Evolutionary conservation across 495 filamentous ascomycete species (phyloP).

Genomic region (Penicillium waksmanii): DNA sequence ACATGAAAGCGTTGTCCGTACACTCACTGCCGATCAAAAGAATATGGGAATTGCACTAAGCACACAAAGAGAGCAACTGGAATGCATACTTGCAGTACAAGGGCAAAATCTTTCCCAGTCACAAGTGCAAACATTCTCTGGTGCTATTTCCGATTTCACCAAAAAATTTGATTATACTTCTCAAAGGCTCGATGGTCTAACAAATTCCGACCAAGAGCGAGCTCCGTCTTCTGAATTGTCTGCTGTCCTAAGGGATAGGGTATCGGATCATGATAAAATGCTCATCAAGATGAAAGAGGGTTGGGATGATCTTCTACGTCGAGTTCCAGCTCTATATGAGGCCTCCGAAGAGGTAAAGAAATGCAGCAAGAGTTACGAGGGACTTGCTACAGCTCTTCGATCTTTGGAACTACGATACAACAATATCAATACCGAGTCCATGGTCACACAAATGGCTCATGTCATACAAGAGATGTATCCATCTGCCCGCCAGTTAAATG

Average conservation of each 20-base stretch:
- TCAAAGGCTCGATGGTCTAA: background rate
- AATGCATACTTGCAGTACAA: background rate
- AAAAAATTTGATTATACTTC: background rate
- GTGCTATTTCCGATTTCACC: background rate
- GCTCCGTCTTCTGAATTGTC: background rate
- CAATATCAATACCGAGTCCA: slow-evolving; percentile 35
- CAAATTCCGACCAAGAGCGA: background rate
- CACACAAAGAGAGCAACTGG: background rate
- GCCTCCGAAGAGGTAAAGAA: background rate
- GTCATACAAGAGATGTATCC: slow-evolving; percentile 46
- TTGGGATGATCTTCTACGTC: background rate
- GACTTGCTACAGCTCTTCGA: slow-evolving; percentile 29
- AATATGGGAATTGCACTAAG: background rate
- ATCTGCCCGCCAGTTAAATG: slow-evolving; percentile 8
- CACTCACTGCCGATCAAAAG: background rate
- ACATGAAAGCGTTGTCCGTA: background rate
- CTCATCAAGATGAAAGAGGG: background rate
- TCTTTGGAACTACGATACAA: slow-evolving; percentile 45
- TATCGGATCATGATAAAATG: background rate
- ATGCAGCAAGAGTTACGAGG: slow-evolving; percentile 5
- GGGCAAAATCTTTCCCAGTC: background rate
- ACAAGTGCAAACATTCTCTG: background rate
- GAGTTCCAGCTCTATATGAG: background rate
- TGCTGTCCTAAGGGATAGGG: background rate
- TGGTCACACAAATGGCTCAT: slow-evolving; percentile 40